Base-by-base conservation (phyloP, 768 basidiomycete species). In the Mycena filopes region DNA sequence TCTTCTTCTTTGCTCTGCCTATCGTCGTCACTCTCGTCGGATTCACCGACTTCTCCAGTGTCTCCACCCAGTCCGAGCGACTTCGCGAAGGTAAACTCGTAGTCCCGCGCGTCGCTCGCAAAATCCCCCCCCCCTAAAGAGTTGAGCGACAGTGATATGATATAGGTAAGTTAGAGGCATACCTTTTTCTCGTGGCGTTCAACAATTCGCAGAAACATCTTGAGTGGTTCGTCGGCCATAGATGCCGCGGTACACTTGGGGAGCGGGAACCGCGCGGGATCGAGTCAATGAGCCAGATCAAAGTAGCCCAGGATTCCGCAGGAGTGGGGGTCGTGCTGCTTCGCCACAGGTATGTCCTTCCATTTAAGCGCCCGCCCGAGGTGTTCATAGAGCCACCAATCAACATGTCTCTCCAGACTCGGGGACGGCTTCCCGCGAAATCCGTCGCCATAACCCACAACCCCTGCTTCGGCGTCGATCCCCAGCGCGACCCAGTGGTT, bases 201-300 rank as follows among this genome's bases (percentile, higher is more conserved):
- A n/a, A 54, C 40, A 18, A 65, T 46, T 3, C 51, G 48, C 3
- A 65, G 42, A 15, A 64, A 64, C 48, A 64, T 64, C 41, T 56
- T 48, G 55, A 64, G 29, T 4, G 56, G 57, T 25, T 65, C 63
- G n/a, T 54, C 56, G 8, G 51, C 63, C 63, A 65, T 65, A 1
- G 56, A 25, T n/a, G 42, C 36, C 16, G 42, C 29, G 8, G 49
- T 54, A 46, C 18, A 29, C 26, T 55, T 25, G 26, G 63, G 63
- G 21, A 65, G 57, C 25, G 49, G 57, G 45, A 59, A 65, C 15
- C 50, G 57, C 15, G 31, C 50, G 7, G 1, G 4, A 21, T 61
- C 60, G 23, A 46, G 46, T 41, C 50, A 61, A 21, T 61, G 41
- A 1, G 60, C 60, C 20, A 61, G 51, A 2, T 13, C 29, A 12